Percentiles rank a stretch among this genome's conserved stretches.
phyloP scores from a whole-genome alignment of 768 basidiomycete genomes.

The Phylloporus scabripes region DNA sequence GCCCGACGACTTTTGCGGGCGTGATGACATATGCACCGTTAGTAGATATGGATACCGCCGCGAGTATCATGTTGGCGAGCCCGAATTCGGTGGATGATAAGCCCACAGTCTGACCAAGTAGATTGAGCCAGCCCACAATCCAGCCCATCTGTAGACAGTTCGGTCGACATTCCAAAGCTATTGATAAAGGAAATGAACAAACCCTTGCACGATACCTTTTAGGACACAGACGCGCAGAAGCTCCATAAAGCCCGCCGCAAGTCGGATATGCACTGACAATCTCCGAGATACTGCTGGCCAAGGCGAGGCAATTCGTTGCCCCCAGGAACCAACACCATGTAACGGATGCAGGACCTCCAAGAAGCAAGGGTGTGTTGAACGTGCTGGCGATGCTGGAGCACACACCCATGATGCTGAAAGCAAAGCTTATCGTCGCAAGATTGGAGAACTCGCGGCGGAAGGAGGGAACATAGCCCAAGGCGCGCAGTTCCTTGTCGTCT shows the following conservation, averaged over 20 bases:
- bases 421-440: conserved; percentile 31
- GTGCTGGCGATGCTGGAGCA: conserved; percentile 36
- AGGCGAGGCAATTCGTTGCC: conserved; percentile 22
- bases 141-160: conserved; percentile 20
- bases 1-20: conserved; percentile 37
- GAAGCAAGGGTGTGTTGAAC: conserved; percentile 34
- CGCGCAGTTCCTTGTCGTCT: conserved; percentile 23
- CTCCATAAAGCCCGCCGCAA: conserved; percentile 49
- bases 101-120: conserved; percentile 23
- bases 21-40: conserved; percentile 33
- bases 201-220: conserved; percentile 59
- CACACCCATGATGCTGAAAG: conserved; percentile 34
- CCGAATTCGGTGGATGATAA: conserved; percentile 36
- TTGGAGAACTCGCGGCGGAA: conserved; percentile 43
- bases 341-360: conserved; percentile 34
- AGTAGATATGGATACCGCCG: conserved; percentile 22
- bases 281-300: conserved; percentile 29
- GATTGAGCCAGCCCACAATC: conserved; percentile 31
- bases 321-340: conserved; percentile 36
- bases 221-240: conserved; percentile 70
- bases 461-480: conserved; percentile 28
- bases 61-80: conserved; percentile 31
- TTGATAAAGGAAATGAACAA: conserved; percentile 6
- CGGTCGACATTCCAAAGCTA: background rate
- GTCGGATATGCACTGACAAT: conserved; percentile 31